These are phyloP conservation scores for Vinca minor DNA, from an alignment of 257 asterid species.

Conservation along the genomic window DNA sequence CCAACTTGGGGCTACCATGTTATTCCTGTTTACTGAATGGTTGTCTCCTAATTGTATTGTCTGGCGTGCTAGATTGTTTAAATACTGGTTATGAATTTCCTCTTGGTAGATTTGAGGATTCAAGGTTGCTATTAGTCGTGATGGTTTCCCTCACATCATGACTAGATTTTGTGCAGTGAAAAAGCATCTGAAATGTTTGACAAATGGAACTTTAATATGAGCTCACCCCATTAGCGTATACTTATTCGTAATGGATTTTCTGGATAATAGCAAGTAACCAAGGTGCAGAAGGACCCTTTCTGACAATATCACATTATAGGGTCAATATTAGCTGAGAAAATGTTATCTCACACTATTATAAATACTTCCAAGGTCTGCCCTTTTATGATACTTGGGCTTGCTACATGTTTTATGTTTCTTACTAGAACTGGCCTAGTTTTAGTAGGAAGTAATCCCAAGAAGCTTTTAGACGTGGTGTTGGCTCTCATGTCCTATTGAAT, in stretches of 20 bases:
- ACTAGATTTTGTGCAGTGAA: neutral
- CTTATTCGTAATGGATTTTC: too few relatives aligned
- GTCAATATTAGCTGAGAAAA: neutral
- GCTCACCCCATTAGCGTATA: neutral
- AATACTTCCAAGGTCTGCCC: neutral
- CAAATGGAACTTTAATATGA: neutral
- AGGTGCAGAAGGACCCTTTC: neutral
- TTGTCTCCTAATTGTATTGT: neutral
- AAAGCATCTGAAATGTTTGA: neutral
- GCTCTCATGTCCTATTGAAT: neutral
- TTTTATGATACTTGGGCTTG: neutral
- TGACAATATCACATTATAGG: neutral
- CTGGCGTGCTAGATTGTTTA: neutral
- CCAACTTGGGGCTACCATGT: neutral
- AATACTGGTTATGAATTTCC: neutral
- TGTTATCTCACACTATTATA: neutral
- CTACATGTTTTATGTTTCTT: neutral
- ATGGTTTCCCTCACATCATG: neutral
- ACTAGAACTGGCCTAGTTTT: neutral
- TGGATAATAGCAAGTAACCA: neutral
- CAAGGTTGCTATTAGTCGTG: neutral
- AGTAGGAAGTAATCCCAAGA: neutral
- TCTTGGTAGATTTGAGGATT: neutral
- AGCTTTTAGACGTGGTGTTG: neutral
- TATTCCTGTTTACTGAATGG: neutral